Percentiles rank a stretch among this genome's conserved stretches.
These are phyloP conservation scores for Linum lewisii DNA, from an alignment of 345 rosid species.

Conservation along the genomic window DNA sequence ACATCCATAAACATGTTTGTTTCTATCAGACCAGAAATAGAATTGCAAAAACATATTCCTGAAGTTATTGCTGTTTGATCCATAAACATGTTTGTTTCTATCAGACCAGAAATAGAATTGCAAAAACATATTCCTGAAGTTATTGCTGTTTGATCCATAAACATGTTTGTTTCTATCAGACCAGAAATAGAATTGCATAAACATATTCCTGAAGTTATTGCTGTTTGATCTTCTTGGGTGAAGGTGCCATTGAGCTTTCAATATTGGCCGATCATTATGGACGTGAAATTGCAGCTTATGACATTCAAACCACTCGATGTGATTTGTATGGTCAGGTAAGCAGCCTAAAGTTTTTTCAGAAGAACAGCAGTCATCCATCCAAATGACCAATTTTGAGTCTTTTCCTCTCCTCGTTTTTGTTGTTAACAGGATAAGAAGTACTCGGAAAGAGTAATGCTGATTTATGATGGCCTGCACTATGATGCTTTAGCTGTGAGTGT, in stretches of 20 bases:
- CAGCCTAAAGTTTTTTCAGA: background rate
- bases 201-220: slow-evolving; percentile 4
- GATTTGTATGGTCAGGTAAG: slow-evolving; percentile 94
- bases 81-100: no score
- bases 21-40: no score
- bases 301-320: slow-evolving; percentile 80
- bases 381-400: background rate
- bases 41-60: no score
- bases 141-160: background rate
- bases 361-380: background rate
- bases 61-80: no score
- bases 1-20: no score
- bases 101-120: no score
- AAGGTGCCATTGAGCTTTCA: slow-evolving; percentile 96
- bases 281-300: slow-evolving; percentile 83
- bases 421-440: slow-evolving; percentile 51
- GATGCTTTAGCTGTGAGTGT: slow-evolving; percentile 82
- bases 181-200: background rate
- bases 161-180: background rate
- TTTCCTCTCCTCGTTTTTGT: slow-evolving; percentile 4
- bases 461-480: slow-evolving; percentile 92
- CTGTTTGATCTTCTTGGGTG: slow-evolving; percentile 4
- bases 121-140: no score
- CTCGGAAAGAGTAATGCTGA: slow-evolving; percentile 74
- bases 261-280: slow-evolving; percentile 76